Percentiles rank a stretch among this genome's conserved stretches.
phyloP scores from a whole-genome alignment of 139 green algal species.

The Micractinium conductrix region DNA sequence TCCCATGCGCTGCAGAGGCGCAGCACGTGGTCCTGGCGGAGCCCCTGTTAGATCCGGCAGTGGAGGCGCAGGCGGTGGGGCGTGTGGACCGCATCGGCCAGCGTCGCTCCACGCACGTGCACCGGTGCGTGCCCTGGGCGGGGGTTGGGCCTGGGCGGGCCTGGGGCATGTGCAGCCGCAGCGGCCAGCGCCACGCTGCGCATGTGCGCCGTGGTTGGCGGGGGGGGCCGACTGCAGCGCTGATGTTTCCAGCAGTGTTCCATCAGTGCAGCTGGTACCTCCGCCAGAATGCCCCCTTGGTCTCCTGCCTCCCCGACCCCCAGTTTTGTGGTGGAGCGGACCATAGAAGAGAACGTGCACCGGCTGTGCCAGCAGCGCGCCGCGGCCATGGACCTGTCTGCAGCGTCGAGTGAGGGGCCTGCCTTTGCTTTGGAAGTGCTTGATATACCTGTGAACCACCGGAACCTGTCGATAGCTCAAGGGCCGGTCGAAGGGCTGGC shows the following conservation, averaged over 20 bases:
- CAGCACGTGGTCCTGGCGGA: slow-evolving; percentile 89
- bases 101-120: slow-evolving; percentile 65
- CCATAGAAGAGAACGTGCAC: slow-evolving; percentile 86
- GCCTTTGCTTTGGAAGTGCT: not conserved
- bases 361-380: slow-evolving; percentile 50
- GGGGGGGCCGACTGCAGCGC: too few relatives aligned
- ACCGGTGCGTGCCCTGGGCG: slow-evolving; percentile 43
- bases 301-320: too few relatives aligned
- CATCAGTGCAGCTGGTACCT: too few relatives aligned
- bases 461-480: too few relatives aligned
- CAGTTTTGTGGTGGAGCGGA: slow-evolving; percentile 75
- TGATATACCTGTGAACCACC: not conserved
- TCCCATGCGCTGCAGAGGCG: slow-evolving; percentile 56
- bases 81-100: slow-evolving; percentile 81
- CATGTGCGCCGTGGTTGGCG: too few relatives aligned
- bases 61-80: slow-evolving; percentile 69
- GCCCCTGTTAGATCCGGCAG: slow-evolving; percentile 65
- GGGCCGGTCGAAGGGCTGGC: too few relatives aligned
- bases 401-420: slow-evolving; percentile 20
- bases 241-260: slow-evolving; percentile 19
- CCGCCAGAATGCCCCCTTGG: too few relatives aligned
- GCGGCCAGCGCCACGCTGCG: not conserved
- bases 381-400: slow-evolving; percentile 59
- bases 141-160: too few relatives aligned
- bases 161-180: not conserved